Conservation (phyloP, 2,329 filamentous ascomycete genomes). For the Dothistroma pini region DNA sequence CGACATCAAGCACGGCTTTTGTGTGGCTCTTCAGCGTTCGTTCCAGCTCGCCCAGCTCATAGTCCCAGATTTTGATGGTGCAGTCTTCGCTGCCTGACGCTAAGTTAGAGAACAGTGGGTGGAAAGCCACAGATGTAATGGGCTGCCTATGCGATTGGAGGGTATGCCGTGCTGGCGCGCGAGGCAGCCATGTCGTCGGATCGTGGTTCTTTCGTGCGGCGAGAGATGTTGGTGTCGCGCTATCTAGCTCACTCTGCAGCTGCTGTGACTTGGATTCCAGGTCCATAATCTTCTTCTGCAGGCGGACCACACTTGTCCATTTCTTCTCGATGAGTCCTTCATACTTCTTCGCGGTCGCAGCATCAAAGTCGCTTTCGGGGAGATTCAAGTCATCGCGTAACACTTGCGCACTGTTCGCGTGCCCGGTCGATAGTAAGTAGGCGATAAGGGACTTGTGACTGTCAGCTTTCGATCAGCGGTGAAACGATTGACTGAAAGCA, state of each 20-base stretch:
- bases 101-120: constrained; percentile 84
- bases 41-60: constrained; percentile 88
- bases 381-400: constrained; percentile 75
- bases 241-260: constrained; percentile 81
- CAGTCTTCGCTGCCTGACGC: constrained; percentile 89
- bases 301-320: constrained; percentile 90
- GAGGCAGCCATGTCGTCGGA: constrained; percentile 81
- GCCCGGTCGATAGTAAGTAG: constrained; percentile 72
- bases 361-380: constrained; percentile 65
- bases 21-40: constrained; percentile 90
- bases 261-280: constrained; percentile 70
- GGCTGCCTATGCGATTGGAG: constrained; percentile 77
- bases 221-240: constrained; percentile 72
- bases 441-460: constrained; percentile 94
- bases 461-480: constrained; percentile 35
- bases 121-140: constrained; percentile 86
- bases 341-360: constrained; percentile 85
- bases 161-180: constrained; percentile 73
- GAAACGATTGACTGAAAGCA: constrained; percentile 14
- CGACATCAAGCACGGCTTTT: constrained; percentile 79
- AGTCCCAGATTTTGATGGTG: constrained; percentile 97
- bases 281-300: constrained; percentile 99
- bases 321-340: constrained; percentile 94
- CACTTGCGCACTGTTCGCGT: constrained; percentile 64
- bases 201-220: constrained; percentile 73